Base-by-base conservation (phyloP, 2,329 filamentous ascomycete species). In the Celoporthe dispersa region DNA sequence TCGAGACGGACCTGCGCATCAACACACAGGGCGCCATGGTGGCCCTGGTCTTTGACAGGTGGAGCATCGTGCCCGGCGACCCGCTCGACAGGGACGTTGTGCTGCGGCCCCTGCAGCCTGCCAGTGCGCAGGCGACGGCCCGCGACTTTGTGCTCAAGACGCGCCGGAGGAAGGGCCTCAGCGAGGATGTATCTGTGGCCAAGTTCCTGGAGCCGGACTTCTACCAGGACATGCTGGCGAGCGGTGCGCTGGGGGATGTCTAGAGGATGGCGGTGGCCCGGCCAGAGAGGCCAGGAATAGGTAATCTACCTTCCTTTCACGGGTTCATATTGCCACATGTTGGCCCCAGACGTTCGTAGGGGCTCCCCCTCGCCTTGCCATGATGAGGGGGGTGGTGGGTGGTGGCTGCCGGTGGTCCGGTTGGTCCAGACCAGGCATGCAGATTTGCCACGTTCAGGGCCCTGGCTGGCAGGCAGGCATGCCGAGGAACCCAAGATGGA, bases 131-230 rank as follows among this genome's bases (percentile, higher is more conserved):
- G 83, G 94, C 93, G 31, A 97, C 94, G 64, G 96, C 96, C 1
- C 87, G 96, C 72, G 96, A 99, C 80, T 98, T 99, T 81, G 94
- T 98, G 67, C 87, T 98, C 73, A 99, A 99, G 88, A 99, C 96
- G 12, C 88, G 96, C 75, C 85, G 94, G 77, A 88, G 96, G 75
- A 99, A 99, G 86, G 96, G 96, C 1, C 81, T 99, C 72, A 95
- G 93, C 73, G 96, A 98, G 84, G 96, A 98, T 80, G 94, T 98
- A 55, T 95, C 92, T 39, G 94, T 98, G 68, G 94, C 94, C 80
- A 98, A 97, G 78, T 99, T 98, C 82, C 84, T 99, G 73, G 96
- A 99, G 84, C 93, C 94, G 1, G 96, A 98, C 80, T 89, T 98
- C 72, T 97, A 97, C 83, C 90, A 91, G 79, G 93, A 90, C 74